These are phyloP conservation scores for Aspergillus sparsus DNA, from an alignment of 495 filamentous ascomycete genomes.

Conservation along the genomic window DNA sequence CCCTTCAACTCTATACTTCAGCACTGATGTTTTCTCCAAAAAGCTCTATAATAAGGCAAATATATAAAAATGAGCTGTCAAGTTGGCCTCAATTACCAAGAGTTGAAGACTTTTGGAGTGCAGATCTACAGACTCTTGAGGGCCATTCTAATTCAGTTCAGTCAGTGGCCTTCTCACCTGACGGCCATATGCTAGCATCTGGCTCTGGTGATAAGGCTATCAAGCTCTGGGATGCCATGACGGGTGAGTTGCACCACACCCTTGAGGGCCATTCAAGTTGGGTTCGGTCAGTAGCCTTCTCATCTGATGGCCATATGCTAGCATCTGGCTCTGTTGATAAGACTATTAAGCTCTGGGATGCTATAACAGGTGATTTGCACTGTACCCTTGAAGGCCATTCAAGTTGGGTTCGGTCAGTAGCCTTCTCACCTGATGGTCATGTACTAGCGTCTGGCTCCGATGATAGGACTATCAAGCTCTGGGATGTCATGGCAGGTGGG, in stretches of 20 bases:
- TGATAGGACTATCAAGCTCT: constrained; percentile 38
- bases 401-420: constrained; percentile 3
- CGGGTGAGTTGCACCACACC: too few species aligned
- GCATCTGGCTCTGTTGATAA: constrained; percentile 6
- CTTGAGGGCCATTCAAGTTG: too few species aligned
- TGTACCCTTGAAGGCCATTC: constrained; percentile 28
- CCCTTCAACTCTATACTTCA: constrained; percentile 20
- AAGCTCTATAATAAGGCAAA: constrained; percentile 28
- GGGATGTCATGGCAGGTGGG: constrained; percentile 28
- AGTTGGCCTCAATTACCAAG: too few species aligned
- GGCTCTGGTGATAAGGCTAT: too few species aligned
- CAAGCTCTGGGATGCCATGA: too few species aligned
- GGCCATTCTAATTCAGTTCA: too few species aligned
- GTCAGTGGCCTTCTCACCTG: too few species aligned
- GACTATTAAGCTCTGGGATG: constrained; percentile 14
- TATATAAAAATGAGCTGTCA: neutral
- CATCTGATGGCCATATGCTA: constrained; percentile 9
- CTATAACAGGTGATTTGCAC: constrained; percentile 14
- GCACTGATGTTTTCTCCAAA: constrained; percentile 38
- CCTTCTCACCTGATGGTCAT: constrained; percentile 17
- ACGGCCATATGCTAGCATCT: too few species aligned
- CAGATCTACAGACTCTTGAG: too few species aligned
- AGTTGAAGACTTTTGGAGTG: too few species aligned
- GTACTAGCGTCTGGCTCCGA: constrained; percentile 16
- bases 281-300: constrained; percentile 12